phyloP scores from a whole-genome alignment of 2,329 filamentous ascomycete species.

The Pseudocercospora fijiensis region DNA sequence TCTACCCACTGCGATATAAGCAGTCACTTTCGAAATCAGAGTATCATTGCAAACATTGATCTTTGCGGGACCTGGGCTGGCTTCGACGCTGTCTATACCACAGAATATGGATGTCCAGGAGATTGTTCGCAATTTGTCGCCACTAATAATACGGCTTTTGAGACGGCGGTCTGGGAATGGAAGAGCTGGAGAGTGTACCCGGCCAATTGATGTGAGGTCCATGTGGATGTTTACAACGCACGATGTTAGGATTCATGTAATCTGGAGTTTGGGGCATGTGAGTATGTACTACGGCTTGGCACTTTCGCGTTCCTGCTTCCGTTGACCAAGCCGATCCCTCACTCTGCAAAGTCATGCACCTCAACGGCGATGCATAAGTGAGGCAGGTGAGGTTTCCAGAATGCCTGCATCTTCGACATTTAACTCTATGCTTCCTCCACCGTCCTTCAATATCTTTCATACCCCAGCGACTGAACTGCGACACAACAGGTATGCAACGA shows the following conservation, averaged over 20 bases:
- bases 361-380: neutral
- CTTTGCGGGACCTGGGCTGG: constrained; percentile 43
- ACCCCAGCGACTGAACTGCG: neutral
- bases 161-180: constrained; percentile 41
- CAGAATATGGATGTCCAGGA: constrained; percentile 33
- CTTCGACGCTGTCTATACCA: constrained; percentile 31
- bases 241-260: neutral
- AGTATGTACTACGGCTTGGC: neutral
- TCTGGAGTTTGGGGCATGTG: neutral
- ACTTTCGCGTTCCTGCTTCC: neutral
- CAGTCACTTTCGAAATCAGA: constrained; percentile 39
- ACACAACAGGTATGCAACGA: neutral
- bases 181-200: constrained; percentile 41
- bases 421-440: neutral
- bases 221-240: neutral
- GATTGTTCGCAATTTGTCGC: constrained; percentile 36
- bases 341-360: neutral
- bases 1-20: constrained; percentile 39
- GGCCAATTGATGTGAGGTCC: constrained; percentile 11
- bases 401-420: neutral
- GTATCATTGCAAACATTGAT: constrained; percentile 41
- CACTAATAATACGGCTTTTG: constrained; percentile 36
- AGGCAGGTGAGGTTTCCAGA: neutral
- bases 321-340: neutral
- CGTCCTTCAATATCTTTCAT: neutral